These are phyloP conservation scores for Adansonia grandidieri DNA, from an alignment of 441 rosid genomes.

Conservation along the genomic window DNA sequence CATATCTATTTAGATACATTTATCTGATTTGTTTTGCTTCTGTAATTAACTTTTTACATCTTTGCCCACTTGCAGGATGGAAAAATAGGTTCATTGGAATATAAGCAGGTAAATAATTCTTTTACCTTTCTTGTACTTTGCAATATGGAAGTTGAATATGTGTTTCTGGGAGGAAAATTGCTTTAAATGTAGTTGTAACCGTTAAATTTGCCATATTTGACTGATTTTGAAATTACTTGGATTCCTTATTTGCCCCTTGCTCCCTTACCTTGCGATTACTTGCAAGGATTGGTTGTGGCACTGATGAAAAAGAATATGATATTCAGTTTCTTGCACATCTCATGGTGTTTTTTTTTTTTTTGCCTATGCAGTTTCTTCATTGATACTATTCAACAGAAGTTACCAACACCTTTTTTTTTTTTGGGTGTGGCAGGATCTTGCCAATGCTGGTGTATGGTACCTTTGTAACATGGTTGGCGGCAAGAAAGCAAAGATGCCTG, in stretches of 20 bases:
- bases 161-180: background rate
- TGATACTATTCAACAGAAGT: constrained; percentile 12
- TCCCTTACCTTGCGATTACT: background rate
- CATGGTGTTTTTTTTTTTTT: background rate
- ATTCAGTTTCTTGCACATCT: background rate
- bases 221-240: background rate
- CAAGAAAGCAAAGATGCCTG: constrained; percentile 54
- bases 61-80: constrained; percentile 66
- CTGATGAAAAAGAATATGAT: constrained; percentile 3
- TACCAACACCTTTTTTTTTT: constrained; percentile 27
- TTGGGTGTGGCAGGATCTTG: constrained; percentile 57
- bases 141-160: background rate
- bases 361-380: background rate
- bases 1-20: background rate
- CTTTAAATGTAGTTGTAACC: background rate
- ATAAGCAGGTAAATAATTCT: constrained; percentile 72
- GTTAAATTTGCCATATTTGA: background rate
- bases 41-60: constrained; percentile 24
- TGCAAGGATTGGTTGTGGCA: background rate
- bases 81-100: constrained; percentile 71
- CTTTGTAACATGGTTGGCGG: constrained; percentile 71
- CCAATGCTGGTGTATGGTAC: constrained; percentile 70
- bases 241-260: background rate
- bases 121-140: background rate
- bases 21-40: constrained; percentile 20